Conservation (phyloP, 345 rosid species). For the Adansonia digitata region DNA sequence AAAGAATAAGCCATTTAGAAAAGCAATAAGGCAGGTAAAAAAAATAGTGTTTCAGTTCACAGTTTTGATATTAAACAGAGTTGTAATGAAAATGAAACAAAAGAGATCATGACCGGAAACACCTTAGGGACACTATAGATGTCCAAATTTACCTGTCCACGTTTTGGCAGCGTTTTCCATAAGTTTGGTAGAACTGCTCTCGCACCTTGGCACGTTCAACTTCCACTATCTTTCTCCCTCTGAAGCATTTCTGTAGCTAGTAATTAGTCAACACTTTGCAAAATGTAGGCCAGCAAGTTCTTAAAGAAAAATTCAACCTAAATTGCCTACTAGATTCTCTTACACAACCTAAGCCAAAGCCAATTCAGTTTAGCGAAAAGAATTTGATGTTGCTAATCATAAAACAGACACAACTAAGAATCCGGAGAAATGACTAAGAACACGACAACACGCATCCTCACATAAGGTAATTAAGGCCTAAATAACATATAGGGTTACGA, state of each 20-base stretch:
- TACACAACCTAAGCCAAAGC: background rate
- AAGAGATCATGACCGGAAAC: background rate
- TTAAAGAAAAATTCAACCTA: constrained; percentile 1
- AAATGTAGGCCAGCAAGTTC: constrained; percentile 1
- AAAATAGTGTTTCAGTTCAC: background rate
- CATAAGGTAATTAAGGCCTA: too few relatives aligned
- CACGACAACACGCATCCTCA: too few relatives aligned
- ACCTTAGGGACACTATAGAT: background rate
- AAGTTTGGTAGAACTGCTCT: constrained; percentile 53
- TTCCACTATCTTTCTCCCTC: constrained; percentile 76
- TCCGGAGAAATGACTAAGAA: background rate
- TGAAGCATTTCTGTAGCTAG: constrained; percentile 83
- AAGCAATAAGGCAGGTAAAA: background rate
- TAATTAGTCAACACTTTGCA: constrained; percentile 35
- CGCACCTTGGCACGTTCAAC: constrained; percentile 60
- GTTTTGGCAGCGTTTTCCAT: constrained; percentile 61
- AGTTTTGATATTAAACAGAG: background rate
- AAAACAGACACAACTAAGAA: background rate
- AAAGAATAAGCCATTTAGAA: background rate
- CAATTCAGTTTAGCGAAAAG: background rate
- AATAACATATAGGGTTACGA: background rate
- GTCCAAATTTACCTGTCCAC: constrained; percentile 56
- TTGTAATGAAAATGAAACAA: background rate
- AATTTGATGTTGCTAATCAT: background rate
- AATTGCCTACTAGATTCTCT: background rate